Percentiles rank a stretch among this genome's conserved stretches.
Conservation (phyloP, 139 green algal genomes). For the Chlamydomonas applanata region DNA sequence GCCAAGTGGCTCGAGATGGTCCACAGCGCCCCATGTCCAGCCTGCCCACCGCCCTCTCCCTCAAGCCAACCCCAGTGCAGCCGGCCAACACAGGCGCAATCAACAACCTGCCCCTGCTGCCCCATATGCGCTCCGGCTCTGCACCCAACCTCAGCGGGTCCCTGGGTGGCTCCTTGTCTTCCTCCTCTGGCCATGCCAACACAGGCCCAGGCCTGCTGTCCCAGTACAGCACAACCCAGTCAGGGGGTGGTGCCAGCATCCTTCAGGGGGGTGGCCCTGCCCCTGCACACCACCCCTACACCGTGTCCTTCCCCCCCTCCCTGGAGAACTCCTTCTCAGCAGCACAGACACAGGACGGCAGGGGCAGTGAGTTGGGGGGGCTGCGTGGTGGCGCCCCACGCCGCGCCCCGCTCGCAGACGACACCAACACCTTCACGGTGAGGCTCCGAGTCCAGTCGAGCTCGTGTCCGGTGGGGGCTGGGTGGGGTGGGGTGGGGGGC, state of each 20-base stretch:
- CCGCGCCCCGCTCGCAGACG: too few species aligned
- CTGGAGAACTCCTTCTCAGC: not conserved
- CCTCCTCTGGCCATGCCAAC: not conserved
- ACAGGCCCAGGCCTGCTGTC: not conserved
- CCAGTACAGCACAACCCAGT: not conserved
- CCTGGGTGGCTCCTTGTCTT: not conserved
- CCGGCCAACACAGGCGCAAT: too few species aligned
- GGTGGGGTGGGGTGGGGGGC: not conserved
- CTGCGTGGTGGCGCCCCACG: too few species aligned
- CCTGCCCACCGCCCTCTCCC: not conserved
- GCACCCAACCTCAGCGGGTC: not conserved
- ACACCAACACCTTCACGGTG: too few species aligned
- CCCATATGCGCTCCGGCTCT: not conserved
- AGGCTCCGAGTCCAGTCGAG: too few species aligned
- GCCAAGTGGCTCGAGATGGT: not conserved
- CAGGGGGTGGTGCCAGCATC: not conserved
- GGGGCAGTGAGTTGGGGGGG: too few species aligned
- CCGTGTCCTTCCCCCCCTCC: slow-evolving; percentile 6
- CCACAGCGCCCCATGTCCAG: not conserved
- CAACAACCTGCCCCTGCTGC: not conserved
- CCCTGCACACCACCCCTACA: not conserved
- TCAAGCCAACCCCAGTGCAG: not conserved
- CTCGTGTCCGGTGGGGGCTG: not conserved
- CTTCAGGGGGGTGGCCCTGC: not conserved
- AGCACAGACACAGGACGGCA: not conserved